Conservation (phyloP, 768 basidiomycete species). For the Amanita polypyramis region DNA sequence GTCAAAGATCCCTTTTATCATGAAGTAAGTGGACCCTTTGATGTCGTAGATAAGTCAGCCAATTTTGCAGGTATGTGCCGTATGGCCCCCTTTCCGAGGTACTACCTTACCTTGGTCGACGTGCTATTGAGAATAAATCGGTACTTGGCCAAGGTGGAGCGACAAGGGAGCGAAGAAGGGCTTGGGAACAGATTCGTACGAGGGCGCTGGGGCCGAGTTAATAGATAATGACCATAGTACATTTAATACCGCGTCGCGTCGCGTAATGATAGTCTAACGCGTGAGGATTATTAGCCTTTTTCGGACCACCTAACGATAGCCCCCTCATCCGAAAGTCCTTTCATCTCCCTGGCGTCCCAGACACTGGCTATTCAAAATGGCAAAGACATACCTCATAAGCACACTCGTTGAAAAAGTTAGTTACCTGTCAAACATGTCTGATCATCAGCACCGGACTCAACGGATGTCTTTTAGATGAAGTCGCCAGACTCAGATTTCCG, state of each 20-base stretch:
- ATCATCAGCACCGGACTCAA: constrained; percentile 3
- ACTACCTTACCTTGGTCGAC: constrained; percentile 81
- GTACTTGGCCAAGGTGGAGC: constrained; percentile 70
- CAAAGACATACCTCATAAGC: constrained; percentile 79
- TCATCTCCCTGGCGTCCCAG: not conserved
- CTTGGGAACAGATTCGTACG: constrained; percentile 41
- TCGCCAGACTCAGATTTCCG: constrained; percentile 87
- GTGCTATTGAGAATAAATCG: constrained; percentile 91
- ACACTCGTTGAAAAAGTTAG: constrained; percentile 72
- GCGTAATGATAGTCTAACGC: not conserved
- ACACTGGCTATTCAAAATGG: constrained; percentile 35
- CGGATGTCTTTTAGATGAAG: constrained; percentile 52
- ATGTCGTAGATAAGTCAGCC: not conserved
- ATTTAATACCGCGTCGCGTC: not conserved
- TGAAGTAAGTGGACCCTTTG: constrained; percentile 43
- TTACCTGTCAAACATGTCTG: not conserved
- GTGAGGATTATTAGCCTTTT: constrained; percentile 1
- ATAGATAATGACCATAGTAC: not conserved
- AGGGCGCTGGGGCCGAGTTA: too few species aligned
- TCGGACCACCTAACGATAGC: not conserved
- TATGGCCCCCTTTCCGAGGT: constrained; percentile 70
- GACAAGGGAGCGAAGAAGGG: constrained; percentile 44
- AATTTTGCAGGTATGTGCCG: constrained; percentile 46
- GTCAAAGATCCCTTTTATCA: constrained; percentile 52
- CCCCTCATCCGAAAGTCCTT: not conserved